Evolutionary conservation across 139 green algal species (phyloP).

Genomic region (Chlamydomonas incerta): DNA sequence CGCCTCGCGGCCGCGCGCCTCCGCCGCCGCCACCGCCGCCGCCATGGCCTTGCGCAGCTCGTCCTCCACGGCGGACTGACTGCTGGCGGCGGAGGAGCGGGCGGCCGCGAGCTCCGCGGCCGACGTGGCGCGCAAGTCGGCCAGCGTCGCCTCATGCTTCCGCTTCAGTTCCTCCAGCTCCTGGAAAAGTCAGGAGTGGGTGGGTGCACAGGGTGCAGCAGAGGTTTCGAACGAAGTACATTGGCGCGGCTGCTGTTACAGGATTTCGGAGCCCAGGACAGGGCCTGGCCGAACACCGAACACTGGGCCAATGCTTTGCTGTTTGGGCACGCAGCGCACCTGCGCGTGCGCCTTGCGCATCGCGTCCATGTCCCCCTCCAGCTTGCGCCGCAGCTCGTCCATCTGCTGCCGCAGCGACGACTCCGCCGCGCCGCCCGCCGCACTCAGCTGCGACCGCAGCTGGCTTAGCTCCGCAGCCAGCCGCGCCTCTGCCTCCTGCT

Average conservation of each 20-base stretch:
- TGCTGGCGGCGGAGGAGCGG: not conserved
- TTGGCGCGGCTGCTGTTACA: too few species aligned
- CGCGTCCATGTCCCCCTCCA: slow-evolving; percentile 21
- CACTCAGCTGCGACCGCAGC: slow-evolving; percentile 25
- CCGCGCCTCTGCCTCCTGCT: slow-evolving; percentile 15
- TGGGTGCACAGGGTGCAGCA: too few species aligned
- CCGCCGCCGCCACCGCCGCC: slow-evolving; percentile 27
- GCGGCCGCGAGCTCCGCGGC: slow-evolving; percentile 1
- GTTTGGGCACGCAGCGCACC: too few species aligned
- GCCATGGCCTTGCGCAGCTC: not conserved
- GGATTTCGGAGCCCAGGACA: too few species aligned
- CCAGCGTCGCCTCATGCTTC: not conserved
- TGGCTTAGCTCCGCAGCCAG: slow-evolving; percentile 19
- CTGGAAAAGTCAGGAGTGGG: not conserved
- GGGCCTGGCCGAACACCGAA: too few species aligned
- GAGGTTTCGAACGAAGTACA: too few species aligned
- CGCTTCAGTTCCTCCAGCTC: slow-evolving; percentile 27
- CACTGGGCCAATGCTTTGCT: too few species aligned
- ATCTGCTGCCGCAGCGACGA: slow-evolving; percentile 32
- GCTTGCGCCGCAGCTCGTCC: slow-evolving; percentile 4
- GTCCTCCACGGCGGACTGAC: not conserved
- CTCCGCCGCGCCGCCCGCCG: slow-evolving; percentile 17
- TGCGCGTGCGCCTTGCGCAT: not conserved
- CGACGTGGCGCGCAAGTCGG: not conserved
- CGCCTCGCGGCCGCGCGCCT: not conserved